These are phyloP conservation scores for Amauroascus verrucosus DNA, from an alignment of 2,329 filamentous ascomycete genomes.

Conservation along the genomic window DNA sequence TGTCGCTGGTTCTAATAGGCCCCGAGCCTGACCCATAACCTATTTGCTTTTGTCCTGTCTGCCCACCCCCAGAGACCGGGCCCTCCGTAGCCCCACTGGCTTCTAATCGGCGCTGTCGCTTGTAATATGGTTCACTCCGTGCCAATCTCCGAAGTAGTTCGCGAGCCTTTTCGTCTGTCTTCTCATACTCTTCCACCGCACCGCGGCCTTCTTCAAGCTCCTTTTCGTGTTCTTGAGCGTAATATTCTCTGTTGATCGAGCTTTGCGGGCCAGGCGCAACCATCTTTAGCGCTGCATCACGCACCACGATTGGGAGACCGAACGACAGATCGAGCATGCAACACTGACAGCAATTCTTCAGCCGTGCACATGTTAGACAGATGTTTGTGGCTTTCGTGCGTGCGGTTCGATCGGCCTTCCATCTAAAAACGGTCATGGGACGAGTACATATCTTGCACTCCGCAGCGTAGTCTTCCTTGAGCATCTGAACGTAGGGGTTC, in stretches of 20 bases:
- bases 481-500: slow-evolving; percentile 97
- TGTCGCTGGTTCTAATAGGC: slow-evolving; percentile 62
- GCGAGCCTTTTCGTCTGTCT: slow-evolving; percentile 91
- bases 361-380: slow-evolving; percentile 86
- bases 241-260: slow-evolving; percentile 92
- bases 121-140: slow-evolving; percentile 88
- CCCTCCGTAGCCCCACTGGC: slow-evolving; percentile 37
- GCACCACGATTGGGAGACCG: slow-evolving; percentile 84
- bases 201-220: slow-evolving; percentile 87
- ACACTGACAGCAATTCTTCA: slow-evolving; percentile 98
- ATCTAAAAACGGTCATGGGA: slow-evolving; percentile 90
- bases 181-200: slow-evolving; percentile 81
- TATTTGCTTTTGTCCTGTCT: slow-evolving; percentile 37
- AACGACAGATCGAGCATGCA: slow-evolving; percentile 98
- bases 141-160: slow-evolving; percentile 77
- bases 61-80: slow-evolving; percentile 16
- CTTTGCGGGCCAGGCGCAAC: slow-evolving; percentile 86
- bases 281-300: slow-evolving; percentile 96
- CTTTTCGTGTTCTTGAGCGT: slow-evolving; percentile 92
- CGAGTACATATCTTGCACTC: slow-evolving; percentile 84
- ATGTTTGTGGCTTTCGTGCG: slow-evolving; percentile 91
- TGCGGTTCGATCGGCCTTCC: slow-evolving; percentile 84
- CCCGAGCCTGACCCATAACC: slow-evolving; percentile 48
- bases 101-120: slow-evolving; percentile 70
- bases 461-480: slow-evolving; percentile 90